Conservation (phyloP, 495 filamentous ascomycete genomes). For the Penicillium crystallinum region DNA sequence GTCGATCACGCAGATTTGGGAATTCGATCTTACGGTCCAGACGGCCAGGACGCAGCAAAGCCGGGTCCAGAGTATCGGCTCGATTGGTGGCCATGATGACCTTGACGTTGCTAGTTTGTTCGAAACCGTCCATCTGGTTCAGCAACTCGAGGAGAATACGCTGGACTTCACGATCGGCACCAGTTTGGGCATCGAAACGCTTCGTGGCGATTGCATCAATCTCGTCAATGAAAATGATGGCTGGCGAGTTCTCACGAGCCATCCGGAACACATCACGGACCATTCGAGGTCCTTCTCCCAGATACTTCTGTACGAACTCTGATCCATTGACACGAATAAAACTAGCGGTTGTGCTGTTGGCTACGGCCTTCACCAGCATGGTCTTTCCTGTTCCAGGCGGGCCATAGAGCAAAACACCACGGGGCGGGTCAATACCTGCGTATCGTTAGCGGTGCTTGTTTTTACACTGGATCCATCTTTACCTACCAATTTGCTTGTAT, state of each 20-base stretch:
- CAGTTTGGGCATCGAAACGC: conserved; percentile 97
- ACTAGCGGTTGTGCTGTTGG: conserved; percentile 94
- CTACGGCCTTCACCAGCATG: conserved; percentile 97
- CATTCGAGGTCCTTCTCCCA: conserved; percentile 97
- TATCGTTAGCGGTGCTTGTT: conserved; percentile 17
- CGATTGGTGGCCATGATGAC: conserved; percentile 99
- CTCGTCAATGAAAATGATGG: conserved; percentile 99
- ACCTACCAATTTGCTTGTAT: conserved; percentile 85
- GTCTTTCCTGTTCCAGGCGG: conserved; percentile 98
- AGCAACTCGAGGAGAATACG: conserved; percentile 94
- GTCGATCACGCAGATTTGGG: conserved; percentile 80
- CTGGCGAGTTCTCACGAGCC: conserved; percentile 95
- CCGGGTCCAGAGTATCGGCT: conserved; percentile 93
- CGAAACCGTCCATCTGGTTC: conserved; percentile 99
- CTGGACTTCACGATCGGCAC: conserved; percentile 95
- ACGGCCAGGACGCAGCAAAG: conserved; percentile 87
- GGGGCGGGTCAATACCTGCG: conserved; percentile 88
- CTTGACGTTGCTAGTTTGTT: conserved; percentile 97
- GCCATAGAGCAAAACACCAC: conserved; percentile 92
- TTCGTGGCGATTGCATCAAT: conserved; percentile 99
- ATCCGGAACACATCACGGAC: conserved; percentile 98
- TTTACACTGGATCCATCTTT: background rate
- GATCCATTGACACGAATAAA: conserved; percentile 98
- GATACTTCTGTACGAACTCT: conserved; percentile 97
- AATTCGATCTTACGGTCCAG: conserved; percentile 99